A percentile compares a stretch with the other conserved stretches of the same genome.
Conservation (phyloP, 805 yeast species). For the Lipomyces mesembrius region DNA sequence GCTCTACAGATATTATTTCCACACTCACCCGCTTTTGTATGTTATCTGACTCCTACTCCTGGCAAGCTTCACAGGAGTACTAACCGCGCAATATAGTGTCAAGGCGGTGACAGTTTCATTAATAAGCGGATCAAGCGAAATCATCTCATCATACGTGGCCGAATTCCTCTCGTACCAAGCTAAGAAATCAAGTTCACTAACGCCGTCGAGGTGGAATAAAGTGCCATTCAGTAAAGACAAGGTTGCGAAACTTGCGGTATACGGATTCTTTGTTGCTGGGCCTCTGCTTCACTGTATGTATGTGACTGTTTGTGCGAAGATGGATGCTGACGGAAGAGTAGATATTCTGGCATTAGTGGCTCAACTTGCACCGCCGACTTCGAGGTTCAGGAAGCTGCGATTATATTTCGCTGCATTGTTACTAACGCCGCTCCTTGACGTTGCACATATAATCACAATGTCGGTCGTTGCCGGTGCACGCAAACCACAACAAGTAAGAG, state of each 20-base stretch:
- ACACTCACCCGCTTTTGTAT: conserved; percentile 9
- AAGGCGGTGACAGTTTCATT: conserved; percentile 12
- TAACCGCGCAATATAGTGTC: conserved; percentile 1
- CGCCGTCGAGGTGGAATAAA: background rate
- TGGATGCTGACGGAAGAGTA: background rate
- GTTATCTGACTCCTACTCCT: background rate
- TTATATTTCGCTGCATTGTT: conserved; percentile 13
- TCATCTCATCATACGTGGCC: conserved; percentile 14
- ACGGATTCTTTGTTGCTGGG: conserved; percentile 22
- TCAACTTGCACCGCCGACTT: conserved; percentile 8
- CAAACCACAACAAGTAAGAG: conserved; percentile 9
- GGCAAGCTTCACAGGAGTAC: background rate
- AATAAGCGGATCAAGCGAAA: conserved; percentile 15
- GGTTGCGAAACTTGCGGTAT: conserved; percentile 12
- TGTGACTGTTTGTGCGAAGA: background rate
- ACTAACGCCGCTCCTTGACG: conserved; percentile 12
- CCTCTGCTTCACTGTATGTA: conserved; percentile 20
- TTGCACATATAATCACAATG: conserved; percentile 15
- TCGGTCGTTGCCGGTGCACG: conserved; percentile 21
- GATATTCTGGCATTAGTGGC: conserved; percentile 8
- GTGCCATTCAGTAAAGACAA: conserved; percentile 8
- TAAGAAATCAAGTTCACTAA: background rate
- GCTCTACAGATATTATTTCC: background rate
- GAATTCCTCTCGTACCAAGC: conserved; percentile 7
- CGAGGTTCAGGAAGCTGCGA: conserved; percentile 7